Base-by-base conservation (phyloP, 2,329 filamentous ascomycete species). In the Dichotomopilus funicola region DNA sequence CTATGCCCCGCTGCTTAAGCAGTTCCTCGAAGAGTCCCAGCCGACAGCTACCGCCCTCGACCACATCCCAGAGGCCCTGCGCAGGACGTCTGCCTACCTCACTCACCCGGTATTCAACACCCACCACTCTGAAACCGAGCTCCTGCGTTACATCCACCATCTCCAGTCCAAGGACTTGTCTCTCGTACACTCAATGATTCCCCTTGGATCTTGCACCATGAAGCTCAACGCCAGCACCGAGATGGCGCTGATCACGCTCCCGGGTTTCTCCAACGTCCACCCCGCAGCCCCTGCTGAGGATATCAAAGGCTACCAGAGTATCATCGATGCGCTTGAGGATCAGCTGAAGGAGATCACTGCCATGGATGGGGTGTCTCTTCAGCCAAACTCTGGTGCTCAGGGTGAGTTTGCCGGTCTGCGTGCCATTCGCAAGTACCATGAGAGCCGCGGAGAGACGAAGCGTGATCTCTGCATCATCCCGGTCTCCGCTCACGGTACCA, bases 201-300 rank as follows among this genome's bases (percentile, higher is more conserved):
- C 92, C 2, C 81, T 97, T 1, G 92, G 92, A 19, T 96, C 92
- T 1, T 97, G 92, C 77, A 97, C 92, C 11, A 97, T 97, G 92
- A 97, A 97, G 78, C 83, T 96, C 52, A 96, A 96, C 70, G 89
- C 88, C 43, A 94, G 91, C 3, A 89, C 89, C 0, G 90, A 96
- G 75, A 96, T 97, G 92, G 81, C 88, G 12, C 87, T 91, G 6
- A 80, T 96, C 54, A 88, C 88, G 0, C 86, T 85, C 73, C 83
- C 85, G 0, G 82, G 86, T 49, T 89, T 91, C 66, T 81, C 88
- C 43, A 83, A 86, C 59, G 78, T 95, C 37, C 92, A 97, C 72
- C 92, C 92, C 0, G 90, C 91, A 66, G 81, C 85, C 40, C 87
- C 87, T 0, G 65, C 74, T 0, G 74, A 81, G 46, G 78, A 85